Evolutionary conservation across 257 asterid species (phyloP).

Genomic region (Nicotiana knightiana): DNA sequence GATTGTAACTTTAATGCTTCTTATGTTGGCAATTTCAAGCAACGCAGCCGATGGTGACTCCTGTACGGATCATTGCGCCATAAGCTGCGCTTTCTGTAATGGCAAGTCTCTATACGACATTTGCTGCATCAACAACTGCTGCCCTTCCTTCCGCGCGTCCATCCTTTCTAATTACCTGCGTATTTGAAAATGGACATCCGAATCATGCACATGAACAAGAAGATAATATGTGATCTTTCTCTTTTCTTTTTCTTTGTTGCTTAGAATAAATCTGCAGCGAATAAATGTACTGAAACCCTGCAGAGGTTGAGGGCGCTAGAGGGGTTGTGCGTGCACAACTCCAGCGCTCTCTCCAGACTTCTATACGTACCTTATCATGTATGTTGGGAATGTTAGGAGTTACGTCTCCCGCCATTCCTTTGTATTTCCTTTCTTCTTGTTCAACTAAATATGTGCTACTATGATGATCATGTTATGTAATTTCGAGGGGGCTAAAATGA

Average conservation of each 20-base stretch:
- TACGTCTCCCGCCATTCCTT: too few relatives aligned
- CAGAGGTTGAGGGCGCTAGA: too few relatives aligned
- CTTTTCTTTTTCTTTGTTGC: not conserved
- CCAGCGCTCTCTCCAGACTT: too few relatives aligned
- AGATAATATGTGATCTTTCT: not conserved
- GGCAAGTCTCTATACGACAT: not conserved
- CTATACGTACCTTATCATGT: too few relatives aligned
- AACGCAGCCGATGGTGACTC: not conserved
- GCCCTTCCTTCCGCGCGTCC: not conserved
- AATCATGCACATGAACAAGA: not conserved
- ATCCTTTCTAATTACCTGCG: not conserved
- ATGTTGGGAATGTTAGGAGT: too few relatives aligned
- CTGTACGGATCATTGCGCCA: not conserved
- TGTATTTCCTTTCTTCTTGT: too few relatives aligned
- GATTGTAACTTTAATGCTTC: not conserved
- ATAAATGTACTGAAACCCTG: too few relatives aligned
- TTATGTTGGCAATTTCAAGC: not conserved
- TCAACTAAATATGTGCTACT: too few relatives aligned
- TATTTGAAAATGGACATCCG: not conserved
- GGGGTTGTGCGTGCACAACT: too few relatives aligned
- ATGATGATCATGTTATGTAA: too few relatives aligned
- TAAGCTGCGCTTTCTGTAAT: not conserved
- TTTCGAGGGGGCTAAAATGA: too few relatives aligned
- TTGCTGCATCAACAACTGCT: not conserved
- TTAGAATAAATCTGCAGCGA: not conserved